Percentiles rank a stretch among this genome's conserved stretches.
These are phyloP conservation scores for Aspergillus nidulans DNA, from an alignment of 495 filamentous ascomycete genomes.

Conservation along the genomic window DNA sequence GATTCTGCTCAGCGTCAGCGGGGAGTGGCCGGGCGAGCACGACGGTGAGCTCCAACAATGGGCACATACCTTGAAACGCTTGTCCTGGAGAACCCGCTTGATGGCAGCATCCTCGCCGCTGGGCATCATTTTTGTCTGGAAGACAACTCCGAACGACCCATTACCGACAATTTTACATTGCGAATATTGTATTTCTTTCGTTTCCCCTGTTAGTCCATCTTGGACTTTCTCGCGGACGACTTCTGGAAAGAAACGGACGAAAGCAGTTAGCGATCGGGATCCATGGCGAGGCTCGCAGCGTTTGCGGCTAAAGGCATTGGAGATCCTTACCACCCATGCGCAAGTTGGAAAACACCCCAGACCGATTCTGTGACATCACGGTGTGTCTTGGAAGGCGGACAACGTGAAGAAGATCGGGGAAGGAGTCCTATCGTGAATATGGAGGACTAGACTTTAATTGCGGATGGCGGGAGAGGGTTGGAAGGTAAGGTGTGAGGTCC, in stretches of 20 bases:
- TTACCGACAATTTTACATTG: slow-evolving; percentile 99
- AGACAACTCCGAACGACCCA: slow-evolving; percentile 97
- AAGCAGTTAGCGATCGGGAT: slow-evolving; percentile 5
- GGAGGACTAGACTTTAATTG: slow-evolving; percentile 47
- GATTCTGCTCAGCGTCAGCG: slow-evolving; percentile 65
- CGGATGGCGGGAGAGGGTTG: slow-evolving; percentile 34
- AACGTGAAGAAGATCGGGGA: slow-evolving; percentile 14
- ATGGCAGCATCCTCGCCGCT: slow-evolving; percentile 97
- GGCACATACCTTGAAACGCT: slow-evolving; percentile 85
- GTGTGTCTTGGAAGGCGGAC: slow-evolving; percentile 18
- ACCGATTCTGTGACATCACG: slow-evolving; percentile 70
- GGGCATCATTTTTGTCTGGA: slow-evolving; percentile 96
- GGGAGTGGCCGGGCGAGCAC: background rate
- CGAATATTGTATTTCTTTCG: slow-evolving; percentile 93
- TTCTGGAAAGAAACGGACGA: slow-evolving; percentile 50
- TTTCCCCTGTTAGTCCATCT: slow-evolving; percentile 94
- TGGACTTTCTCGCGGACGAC: slow-evolving; percentile 98
- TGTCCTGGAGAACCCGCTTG: slow-evolving; percentile 97
- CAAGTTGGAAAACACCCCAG: slow-evolving; percentile 69
- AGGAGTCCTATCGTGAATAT: slow-evolving; percentile 33
- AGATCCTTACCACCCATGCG: slow-evolving; percentile 73
- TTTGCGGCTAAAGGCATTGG: slow-evolving; percentile 8
- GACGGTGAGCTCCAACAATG: slow-evolving; percentile 2
- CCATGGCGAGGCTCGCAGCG: slow-evolving; percentile 3
- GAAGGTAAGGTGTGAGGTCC: slow-evolving; percentile 40